Evolutionary conservation across 2,329 filamentous ascomycete genomes (phyloP).

Genomic region (Thelonectria blattea): DNA sequence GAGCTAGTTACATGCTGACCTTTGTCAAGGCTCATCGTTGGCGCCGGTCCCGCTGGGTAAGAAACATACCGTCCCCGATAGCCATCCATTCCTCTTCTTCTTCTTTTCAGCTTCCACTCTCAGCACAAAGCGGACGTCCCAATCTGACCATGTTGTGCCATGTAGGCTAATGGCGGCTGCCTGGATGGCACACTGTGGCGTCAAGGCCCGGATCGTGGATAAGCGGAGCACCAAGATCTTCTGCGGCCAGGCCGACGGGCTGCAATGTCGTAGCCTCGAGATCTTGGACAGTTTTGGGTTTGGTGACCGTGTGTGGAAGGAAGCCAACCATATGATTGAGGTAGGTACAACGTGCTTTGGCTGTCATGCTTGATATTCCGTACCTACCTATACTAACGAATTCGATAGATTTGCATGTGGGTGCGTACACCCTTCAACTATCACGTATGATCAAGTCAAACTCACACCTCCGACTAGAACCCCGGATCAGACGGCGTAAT

Average conservation of each 20-base stretch:
- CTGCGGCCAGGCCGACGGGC: conserved; percentile 23
- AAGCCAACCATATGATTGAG: conserved; percentile 73
- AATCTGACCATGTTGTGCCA: neutral
- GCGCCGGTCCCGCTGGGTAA: conserved; percentile 23
- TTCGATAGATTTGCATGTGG: neutral
- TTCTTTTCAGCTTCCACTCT: neutral
- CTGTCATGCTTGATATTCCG: no score
- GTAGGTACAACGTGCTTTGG: conserved; percentile 43
- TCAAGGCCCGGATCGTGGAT: conserved; percentile 25
- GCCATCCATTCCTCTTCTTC: neutral
- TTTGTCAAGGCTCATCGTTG: conserved; percentile 12
- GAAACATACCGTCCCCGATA: neutral
- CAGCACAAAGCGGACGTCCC: no score
- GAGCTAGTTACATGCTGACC: no score
- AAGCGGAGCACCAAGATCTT: conserved; percentile 24
- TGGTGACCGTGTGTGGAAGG: conserved; percentile 67
- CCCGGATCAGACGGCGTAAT: conserved; percentile 64
- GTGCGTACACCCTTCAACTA: conserved; percentile 15
- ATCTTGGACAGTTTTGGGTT: conserved; percentile 78
- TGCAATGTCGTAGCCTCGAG: conserved; percentile 53
- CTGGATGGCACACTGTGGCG: conserved; percentile 23
- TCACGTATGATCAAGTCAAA: conserved; percentile 36
- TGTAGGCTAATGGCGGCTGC: conserved; percentile 18
- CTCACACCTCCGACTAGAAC: conserved; percentile 47
- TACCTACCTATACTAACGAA: no score